Evolutionary conservation across 257 asterid species (phyloP), one percentile per base, ranked within the genome.

Genomic region (Rehmannia glutinosa): DNA sequence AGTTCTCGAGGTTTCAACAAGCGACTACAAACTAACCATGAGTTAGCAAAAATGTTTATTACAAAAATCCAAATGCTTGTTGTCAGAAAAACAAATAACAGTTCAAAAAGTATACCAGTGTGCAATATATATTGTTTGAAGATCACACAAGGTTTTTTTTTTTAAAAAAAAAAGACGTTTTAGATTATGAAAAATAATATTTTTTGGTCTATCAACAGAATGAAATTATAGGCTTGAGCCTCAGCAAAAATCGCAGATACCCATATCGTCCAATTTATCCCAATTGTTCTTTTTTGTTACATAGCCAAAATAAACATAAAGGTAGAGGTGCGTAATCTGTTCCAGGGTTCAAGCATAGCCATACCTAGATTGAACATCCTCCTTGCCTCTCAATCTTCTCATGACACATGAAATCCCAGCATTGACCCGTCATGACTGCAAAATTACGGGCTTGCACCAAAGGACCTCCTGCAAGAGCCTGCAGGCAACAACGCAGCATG

Each of bases 401-500:
- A 91, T 63, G 79, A 85, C 93, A 54, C 88, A 88, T 4, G 96
- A 78, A 61, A 91, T 88, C 33, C 97, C 97, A 25, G 97, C 97
- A 77, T 88, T 86, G 60, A 74, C 88, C 56, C 97, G 93, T 84
- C 95, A 91, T 86, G 36, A 91, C 97, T 30, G 96, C 97, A 68
- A 91, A 88, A 71, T 88, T 91, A 52, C 96, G 96, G 17, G 95
- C 97, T 65, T 91, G 97, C 39, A 86, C 55, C 80, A 86, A 71
- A 13, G 97, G 95, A 46, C 97, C 97, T 58, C 96, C 97, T 12
- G 93, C 81, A 47, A 88, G 84, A 75, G 92, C 97, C 97, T 88
- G 82, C 46, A 70, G 41, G 24, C 67, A 66, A 46, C 46, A 61
- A 58, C 15, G 15, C 47, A 60, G 9, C 47, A 41, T 8, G 32